phyloP scores from a whole-genome alignment of 345 rosid species.

The Jatropha curcas region DNA sequence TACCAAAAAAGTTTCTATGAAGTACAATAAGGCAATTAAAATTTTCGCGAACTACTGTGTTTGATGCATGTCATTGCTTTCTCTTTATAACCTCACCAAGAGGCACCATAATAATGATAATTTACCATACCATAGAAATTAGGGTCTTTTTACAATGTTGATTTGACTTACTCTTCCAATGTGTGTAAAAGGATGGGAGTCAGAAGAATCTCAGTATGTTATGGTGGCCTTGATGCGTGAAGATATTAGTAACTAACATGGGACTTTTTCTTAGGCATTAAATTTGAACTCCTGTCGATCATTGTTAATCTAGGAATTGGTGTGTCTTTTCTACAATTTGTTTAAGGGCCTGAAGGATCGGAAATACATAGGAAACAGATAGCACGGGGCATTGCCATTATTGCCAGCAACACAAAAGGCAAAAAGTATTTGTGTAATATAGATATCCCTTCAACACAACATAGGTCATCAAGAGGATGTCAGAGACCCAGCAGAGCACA shows the following conservation, averaged over 20 bases:
- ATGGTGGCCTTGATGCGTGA: no score
- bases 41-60: background rate
- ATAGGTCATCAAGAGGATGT: no score
- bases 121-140: no score
- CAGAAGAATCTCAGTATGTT: no score
- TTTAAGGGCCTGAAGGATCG: background rate
- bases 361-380: background rate
- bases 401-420: background rate
- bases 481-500: background rate
- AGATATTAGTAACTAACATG: no score
- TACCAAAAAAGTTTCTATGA: background rate
- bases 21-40: background rate
- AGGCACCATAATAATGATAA: background rate
- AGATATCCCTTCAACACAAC: no score
- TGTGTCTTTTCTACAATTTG: background rate
- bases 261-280: no score
- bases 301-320: background rate
- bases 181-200: no score
- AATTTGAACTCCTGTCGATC: no score
- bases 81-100: background rate
- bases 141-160: no score
- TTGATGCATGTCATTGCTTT: background rate
- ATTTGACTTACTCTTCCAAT: no score
- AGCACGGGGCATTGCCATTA: background rate
- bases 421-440: no score